phyloP scores from a whole-genome alignment of 192 early-diverging fungal species.

The Rhizophagus clarus region DNA sequence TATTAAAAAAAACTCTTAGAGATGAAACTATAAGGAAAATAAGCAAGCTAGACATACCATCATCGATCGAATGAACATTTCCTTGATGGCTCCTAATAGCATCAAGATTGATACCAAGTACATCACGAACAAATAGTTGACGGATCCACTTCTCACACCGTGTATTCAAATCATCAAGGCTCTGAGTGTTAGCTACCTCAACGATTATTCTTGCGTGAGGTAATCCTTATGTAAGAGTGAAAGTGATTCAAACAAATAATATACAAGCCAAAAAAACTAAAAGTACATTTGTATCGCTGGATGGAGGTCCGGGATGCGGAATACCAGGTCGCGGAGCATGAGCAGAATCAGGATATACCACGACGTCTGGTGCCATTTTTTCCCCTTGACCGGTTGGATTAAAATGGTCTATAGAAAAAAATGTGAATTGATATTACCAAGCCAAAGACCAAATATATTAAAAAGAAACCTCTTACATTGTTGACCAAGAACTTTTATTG shows the following conservation, averaged over 20 bases:
- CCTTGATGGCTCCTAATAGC: not conserved
- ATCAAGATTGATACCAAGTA: slow-evolving; percentile 28
- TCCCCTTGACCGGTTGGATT: slow-evolving; percentile 16
- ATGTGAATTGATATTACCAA: slow-evolving; percentile 20
- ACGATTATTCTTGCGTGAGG: slow-evolving; percentile 14
- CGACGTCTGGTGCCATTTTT: slow-evolving; percentile 9
- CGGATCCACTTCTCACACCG: slow-evolving; percentile 13
- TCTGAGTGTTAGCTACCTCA: slow-evolving; percentile 1
- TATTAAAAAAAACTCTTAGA: slow-evolving; percentile 7
- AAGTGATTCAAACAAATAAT: not conserved
- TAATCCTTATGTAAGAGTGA: not conserved
- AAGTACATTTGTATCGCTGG: not conserved
- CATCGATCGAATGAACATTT: slow-evolving; percentile 10
- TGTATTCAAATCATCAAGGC: not conserved
- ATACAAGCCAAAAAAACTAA: not conserved
- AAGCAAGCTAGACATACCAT: slow-evolving; percentile 22
- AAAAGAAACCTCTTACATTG: not conserved
- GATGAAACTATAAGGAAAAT: not conserved
- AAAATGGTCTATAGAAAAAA: slow-evolving; percentile 18
- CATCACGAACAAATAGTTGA: slow-evolving; percentile 4
- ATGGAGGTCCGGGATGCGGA: slow-evolving; percentile 13
- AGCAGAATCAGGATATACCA: not conserved
- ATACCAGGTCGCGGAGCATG: not conserved
- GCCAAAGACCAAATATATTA: not conserved
- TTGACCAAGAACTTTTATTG: not conserved